These are phyloP conservation scores for Chalara sp. DNA, from an alignment of 2,329 filamentous ascomycete species.

Conservation along the genomic window DNA sequence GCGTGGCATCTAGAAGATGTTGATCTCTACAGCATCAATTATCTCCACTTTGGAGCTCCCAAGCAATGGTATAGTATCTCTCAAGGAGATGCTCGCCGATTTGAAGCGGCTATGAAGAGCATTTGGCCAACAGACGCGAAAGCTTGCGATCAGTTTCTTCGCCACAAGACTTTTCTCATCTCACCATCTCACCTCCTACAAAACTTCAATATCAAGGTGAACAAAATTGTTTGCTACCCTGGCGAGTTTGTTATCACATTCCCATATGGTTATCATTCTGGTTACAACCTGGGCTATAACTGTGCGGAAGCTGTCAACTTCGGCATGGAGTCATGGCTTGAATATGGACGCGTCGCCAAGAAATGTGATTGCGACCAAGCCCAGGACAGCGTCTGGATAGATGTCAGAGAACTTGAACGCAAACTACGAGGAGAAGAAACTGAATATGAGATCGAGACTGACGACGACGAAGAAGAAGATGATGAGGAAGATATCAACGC, in stretches of 20 bases:
- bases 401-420: slow-evolving; percentile 91
- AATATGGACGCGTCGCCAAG: slow-evolving; percentile 91
- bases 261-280: slow-evolving; percentile 96
- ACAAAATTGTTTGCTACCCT: slow-evolving; percentile 90
- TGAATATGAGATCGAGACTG: slow-evolving; percentile 73
- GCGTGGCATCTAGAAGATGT: slow-evolving; percentile 99
- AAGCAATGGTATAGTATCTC: slow-evolving; percentile 99
- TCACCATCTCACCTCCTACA: slow-evolving; percentile 82
- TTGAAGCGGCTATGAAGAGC: slow-evolving; percentile 90
- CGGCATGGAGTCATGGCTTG: slow-evolving; percentile 88
- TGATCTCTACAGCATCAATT: slow-evolving; percentile 99
- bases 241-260: slow-evolving; percentile 98
- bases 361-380: slow-evolving; percentile 94
- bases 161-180: slow-evolving; percentile 96
- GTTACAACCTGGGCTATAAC: slow-evolving; percentile 97
- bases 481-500: slow-evolving; percentile 57
- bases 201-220: slow-evolving; percentile 91
- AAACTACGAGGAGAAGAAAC: slow-evolving; percentile 86
- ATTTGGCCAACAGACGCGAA: slow-evolving; percentile 95
- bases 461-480: slow-evolving; percentile 62
- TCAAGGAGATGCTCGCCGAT: slow-evolving; percentile 85
- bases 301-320: slow-evolving; percentile 99
- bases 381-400: slow-evolving; percentile 96
- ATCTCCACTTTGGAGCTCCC: slow-evolving; percentile 95
- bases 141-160: slow-evolving; percentile 89